phyloP scores from a whole-genome alignment of 208 protist genomes.

The Sergeia podlipaevii region DNA sequence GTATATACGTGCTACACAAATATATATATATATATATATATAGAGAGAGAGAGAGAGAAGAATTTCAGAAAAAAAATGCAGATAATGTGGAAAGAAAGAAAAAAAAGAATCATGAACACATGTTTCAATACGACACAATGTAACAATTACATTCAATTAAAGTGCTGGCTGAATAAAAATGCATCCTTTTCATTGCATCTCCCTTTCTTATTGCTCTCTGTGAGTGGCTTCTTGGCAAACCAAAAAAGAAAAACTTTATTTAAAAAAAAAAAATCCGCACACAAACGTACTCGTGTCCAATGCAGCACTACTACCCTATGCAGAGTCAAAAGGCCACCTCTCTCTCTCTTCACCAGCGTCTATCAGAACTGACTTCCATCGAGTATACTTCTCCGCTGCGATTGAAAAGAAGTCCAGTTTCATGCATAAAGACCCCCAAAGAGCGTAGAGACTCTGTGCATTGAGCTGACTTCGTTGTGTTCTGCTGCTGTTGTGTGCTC shows the following conservation, averaged over 20 bases:
- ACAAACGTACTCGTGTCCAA: no score
- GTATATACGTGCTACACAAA: background rate
- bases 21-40: background rate
- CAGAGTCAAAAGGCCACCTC: no score
- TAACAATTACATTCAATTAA: no score
- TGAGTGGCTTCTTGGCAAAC: no score
- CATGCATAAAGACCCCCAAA: slow-evolving; percentile 28
- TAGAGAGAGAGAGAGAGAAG: background rate
- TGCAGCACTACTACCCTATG: no score
- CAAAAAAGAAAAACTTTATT: no score
- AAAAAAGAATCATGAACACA: background rate
- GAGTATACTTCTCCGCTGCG: slow-evolving; percentile 17
- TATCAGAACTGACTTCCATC: slow-evolving; percentile 21
- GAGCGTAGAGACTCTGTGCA: background rate
- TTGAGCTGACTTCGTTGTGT: background rate
- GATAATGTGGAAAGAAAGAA: background rate
- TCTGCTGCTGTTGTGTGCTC: background rate
- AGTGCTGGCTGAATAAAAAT: no score
- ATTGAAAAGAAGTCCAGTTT: slow-evolving; percentile 40
- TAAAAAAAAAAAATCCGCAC: no score
- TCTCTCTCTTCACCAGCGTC: slow-evolving; percentile 10
- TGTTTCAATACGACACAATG: background rate
- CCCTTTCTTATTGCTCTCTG: no score
- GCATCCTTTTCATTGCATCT: no score
- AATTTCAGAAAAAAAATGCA: slow-evolving; percentile 1